phyloP scores from a whole-genome alignment of 176 grass and related monocot species.

The Secale cereale region DNA sequence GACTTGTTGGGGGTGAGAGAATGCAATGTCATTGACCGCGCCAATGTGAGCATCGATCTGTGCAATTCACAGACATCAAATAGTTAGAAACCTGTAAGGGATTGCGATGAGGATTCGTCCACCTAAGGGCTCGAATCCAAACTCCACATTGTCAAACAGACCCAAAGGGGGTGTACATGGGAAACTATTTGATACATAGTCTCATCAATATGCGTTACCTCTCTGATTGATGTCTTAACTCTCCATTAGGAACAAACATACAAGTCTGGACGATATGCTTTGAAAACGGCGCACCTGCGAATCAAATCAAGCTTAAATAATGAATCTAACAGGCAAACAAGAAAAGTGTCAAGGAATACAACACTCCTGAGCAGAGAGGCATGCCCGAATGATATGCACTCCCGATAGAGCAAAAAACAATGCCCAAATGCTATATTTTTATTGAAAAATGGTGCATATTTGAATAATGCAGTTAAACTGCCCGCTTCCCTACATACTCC shows the following conservation, averaged over 20 bases:
- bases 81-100: constrained; percentile 24
- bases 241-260: constrained; percentile 74
- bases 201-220: constrained; percentile 46
- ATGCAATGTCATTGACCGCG: constrained; percentile 98
- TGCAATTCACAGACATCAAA: constrained; percentile 3
- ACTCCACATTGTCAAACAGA: not conserved
- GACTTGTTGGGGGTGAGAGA: constrained; percentile 96
- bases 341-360: not conserved
- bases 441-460: not conserved
- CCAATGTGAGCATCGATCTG: constrained; percentile 98
- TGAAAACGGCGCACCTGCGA: constrained; percentile 93
- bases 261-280: constrained; percentile 99
- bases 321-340: not conserved
- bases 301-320: constrained; percentile 30
- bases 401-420: constrained; percentile 6
- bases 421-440: not conserved
- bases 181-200: not conserved
- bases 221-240: constrained; percentile 89
- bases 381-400: not conserved
- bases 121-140: not conserved
- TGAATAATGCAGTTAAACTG: constrained; percentile 18
- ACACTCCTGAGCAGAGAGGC: not conserved
- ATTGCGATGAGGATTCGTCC: not conserved
- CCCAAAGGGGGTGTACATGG: not conserved
- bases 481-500: constrained; percentile 36